Conservation (phyloP, 306 rosid species). For the Argentina anserina region DNA sequence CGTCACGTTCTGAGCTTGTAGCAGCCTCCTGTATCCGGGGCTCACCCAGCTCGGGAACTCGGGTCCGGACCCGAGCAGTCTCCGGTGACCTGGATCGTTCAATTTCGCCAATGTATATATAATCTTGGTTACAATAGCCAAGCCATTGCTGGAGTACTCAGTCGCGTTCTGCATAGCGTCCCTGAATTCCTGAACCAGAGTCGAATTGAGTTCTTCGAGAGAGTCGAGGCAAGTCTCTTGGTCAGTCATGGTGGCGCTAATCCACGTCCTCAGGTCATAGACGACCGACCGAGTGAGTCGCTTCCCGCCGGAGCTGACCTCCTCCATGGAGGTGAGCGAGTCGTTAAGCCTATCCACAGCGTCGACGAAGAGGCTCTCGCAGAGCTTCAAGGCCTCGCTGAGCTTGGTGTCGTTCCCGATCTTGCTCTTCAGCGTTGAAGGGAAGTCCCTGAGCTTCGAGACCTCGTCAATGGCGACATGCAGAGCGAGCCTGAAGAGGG, state of each 20-base stretch:
- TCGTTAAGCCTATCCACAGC: slow-evolving; percentile 63
- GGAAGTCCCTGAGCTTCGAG: slow-evolving; percentile 34
- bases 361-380: slow-evolving; percentile 48
- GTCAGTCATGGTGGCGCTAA: slow-evolving; percentile 67
- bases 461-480: slow-evolving; percentile 61
- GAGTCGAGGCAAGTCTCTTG: slow-evolving; percentile 83
- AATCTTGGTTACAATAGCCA: slow-evolving; percentile 70
- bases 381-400: slow-evolving; percentile 33
- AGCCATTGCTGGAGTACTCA: slow-evolving; percentile 69
- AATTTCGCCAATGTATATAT: slow-evolving; percentile 35
- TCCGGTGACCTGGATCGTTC: slow-evolving; percentile 52
- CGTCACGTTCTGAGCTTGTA: slow-evolving; percentile 27
- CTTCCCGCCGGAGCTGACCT: slow-evolving; percentile 17
- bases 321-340: slow-evolving; percentile 41
- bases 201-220: slow-evolving; percentile 53
- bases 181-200: slow-evolving; percentile 20
- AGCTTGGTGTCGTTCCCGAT: slow-evolving; percentile 17
- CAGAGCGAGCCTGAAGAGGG: slow-evolving; percentile 73
- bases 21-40: slow-evolving; percentile 57
- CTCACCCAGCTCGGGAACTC: slow-evolving; percentile 72
- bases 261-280: slow-evolving; percentile 57
- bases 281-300: slow-evolving; percentile 35
- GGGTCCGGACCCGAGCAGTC: slow-evolving; percentile 31
- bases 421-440: slow-evolving; percentile 15
- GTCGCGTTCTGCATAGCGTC: slow-evolving; percentile 55